Evolutionary conservation across 2,329 filamentous ascomycete species (phyloP).

Genomic region (Fusarium dlaminii): DNA sequence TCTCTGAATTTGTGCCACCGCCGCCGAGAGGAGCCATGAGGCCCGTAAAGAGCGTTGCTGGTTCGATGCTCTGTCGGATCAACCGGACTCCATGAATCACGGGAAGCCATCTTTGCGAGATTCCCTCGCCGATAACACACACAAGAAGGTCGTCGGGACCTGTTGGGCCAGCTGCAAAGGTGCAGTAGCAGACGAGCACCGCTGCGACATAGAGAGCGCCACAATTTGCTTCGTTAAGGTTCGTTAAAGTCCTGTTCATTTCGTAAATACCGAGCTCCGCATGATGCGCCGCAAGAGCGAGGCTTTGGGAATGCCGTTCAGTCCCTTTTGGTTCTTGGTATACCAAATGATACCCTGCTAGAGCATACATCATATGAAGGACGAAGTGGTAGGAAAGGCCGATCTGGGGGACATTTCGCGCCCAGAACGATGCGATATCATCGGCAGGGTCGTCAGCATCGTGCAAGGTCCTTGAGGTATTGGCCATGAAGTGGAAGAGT

Average conservation of each 20-base stretch:
- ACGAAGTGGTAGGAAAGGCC: conserved; percentile 43
- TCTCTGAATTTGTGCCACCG: conserved; percentile 3
- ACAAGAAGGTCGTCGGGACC: conserved; percentile 43
- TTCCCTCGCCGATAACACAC: conserved; percentile 36
- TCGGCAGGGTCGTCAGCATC: conserved; percentile 25
- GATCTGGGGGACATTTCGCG: conserved; percentile 42
- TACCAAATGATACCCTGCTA: conserved; percentile 43
- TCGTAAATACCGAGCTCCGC: conserved; percentile 40
- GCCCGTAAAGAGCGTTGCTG: conserved; percentile 42
- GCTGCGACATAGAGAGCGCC: conserved; percentile 44
- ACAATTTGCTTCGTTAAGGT: conserved; percentile 42
- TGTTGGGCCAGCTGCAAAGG: conserved; percentile 45
- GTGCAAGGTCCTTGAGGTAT: conserved; percentile 39
- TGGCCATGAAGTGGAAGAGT: conserved; percentile 42
- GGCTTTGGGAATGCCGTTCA: conserved; percentile 29
- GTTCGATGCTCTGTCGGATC: conserved; percentile 40
- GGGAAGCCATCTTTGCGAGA: conserved; percentile 39
- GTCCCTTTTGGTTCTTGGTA: conserved; percentile 31
- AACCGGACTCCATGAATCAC: conserved; percentile 41
- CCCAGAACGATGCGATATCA: conserved; percentile 42
- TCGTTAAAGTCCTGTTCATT: conserved; percentile 37
- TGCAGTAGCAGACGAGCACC: conserved; percentile 44
- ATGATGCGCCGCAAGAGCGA: conserved; percentile 39
- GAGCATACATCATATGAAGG: conserved; percentile 43
- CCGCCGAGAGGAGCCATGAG: conserved; percentile 39